phyloP scores from a whole-genome alignment of 495 filamentous ascomycete genomes.

The Oidiodendron maius region DNA sequence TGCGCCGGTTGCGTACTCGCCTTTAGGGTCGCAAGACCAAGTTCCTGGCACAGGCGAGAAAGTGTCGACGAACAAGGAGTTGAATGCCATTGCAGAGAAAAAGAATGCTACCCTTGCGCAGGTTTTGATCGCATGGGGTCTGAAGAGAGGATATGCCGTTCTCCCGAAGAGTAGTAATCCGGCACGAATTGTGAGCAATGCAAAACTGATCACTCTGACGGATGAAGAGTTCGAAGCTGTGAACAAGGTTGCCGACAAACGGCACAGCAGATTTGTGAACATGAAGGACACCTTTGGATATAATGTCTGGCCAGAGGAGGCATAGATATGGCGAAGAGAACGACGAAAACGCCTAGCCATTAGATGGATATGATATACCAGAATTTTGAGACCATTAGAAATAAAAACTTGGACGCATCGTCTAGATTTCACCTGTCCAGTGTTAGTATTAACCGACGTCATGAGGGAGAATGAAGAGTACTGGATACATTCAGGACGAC shows the following conservation, averaged over 20 bases:
- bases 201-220: slow-evolving; percentile 21
- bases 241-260: slow-evolving; percentile 52
- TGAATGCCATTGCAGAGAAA: slow-evolving; percentile 38
- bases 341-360: too few species aligned
- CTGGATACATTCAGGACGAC: too few species aligned
- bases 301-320: slow-evolving; percentile 22
- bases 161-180: slow-evolving; percentile 45
- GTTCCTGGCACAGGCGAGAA: slow-evolving; percentile 62
- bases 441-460: too few species aligned
- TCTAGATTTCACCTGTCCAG: too few species aligned
- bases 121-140: slow-evolving; percentile 40
- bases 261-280: slow-evolving; percentile 68
- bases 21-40: slow-evolving; percentile 56
- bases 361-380: too few species aligned
- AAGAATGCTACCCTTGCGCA: slow-evolving; percentile 32
- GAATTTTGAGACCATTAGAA: too few species aligned
- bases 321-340: slow-evolving; percentile 1
- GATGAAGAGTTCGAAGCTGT: slow-evolving; percentile 39
- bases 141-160: slow-evolving; percentile 42
- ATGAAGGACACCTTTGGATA: slow-evolving; percentile 58
- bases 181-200: slow-evolving; percentile 36
- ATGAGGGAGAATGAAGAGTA: too few species aligned
- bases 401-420: too few species aligned
- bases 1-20: slow-evolving; percentile 45
- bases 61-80: slow-evolving; percentile 49